Evolutionary conservation across 1,284 basidiomycete genomes (phyloP).

Genomic region (Pyrrhoderma lamaoense): DNA sequence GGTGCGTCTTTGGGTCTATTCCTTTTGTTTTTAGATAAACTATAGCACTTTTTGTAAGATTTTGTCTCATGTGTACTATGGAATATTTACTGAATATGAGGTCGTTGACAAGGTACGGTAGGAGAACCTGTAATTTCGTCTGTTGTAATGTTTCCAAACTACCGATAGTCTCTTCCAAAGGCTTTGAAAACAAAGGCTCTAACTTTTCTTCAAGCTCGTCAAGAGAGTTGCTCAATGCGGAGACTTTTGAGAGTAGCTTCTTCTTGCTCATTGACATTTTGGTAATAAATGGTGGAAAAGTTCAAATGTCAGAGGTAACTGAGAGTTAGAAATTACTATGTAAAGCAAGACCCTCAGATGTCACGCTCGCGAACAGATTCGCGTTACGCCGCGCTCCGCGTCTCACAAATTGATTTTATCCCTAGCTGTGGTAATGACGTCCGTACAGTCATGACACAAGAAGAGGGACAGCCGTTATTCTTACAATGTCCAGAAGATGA

Average conservation of each 20-base stretch:
- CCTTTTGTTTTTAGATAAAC: constrained; percentile 74
- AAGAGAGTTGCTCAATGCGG: constrained; percentile 46
- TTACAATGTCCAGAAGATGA: no score
- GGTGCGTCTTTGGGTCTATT: constrained; percentile 69
- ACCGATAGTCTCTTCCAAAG: constrained; percentile 57
- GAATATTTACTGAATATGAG: constrained; percentile 63
- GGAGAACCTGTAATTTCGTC: constrained; percentile 65
- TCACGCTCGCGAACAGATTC: no score
- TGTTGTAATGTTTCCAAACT: constrained; percentile 67
- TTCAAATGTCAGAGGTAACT: no score
- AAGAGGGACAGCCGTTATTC: no score
- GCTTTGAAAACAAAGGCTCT: constrained; percentile 54
- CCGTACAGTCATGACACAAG: no score
- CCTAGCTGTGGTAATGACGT: no score
- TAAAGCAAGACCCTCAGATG: no score
- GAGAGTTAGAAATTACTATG: no score
- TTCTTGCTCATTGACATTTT: constrained; percentile 48
- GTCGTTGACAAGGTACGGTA: constrained; percentile 77
- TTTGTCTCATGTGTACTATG: constrained; percentile 2
- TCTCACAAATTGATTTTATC: no score
- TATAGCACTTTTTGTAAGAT: constrained; percentile 26
- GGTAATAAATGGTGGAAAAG: no score
- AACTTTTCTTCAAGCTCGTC: constrained; percentile 59
- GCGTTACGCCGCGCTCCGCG: no score
- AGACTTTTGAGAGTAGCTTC: constrained; percentile 48